Conservation (phyloP, 768 basidiomycete genomes). For the Boletus rubroflammeus region DNA sequence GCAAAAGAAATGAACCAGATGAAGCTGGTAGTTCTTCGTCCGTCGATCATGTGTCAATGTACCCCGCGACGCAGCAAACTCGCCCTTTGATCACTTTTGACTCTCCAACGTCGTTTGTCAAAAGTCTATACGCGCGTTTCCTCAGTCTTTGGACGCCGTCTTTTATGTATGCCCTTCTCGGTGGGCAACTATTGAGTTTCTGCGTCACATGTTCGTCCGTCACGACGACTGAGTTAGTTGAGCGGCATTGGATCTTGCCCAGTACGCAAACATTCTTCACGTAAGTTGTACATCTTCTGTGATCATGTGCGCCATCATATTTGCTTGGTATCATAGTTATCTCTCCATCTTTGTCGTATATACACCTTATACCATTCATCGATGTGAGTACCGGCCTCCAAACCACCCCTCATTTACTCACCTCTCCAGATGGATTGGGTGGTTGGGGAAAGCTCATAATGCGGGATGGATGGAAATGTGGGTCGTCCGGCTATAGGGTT, state of each 20-base stretch:
- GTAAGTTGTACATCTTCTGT: conserved; percentile 40
- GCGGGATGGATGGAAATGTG: conserved; percentile 89
- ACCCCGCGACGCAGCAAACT: not conserved
- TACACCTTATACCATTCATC: conserved; percentile 87
- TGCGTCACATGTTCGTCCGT: conserved; percentile 36
- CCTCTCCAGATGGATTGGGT: conserved; percentile 60
- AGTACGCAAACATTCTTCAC: conserved; percentile 79
- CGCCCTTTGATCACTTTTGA: conserved; percentile 19
- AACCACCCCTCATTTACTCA: not conserved
- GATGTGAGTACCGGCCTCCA: conserved; percentile 49
- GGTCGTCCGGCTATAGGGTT: conserved; percentile 18
- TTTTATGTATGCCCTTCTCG: conserved; percentile 26
- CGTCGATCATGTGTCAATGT: not conserved
- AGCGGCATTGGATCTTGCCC: conserved; percentile 64
- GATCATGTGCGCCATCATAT: not conserved
- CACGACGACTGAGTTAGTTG: conserved; percentile 72
- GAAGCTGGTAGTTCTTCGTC: conserved; percentile 1
- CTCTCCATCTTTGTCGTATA: conserved; percentile 66
- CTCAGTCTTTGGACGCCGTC: conserved; percentile 29
- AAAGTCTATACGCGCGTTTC: conserved; percentile 19
- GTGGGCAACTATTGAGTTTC: conserved; percentile 27
- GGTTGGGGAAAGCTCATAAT: conserved; percentile 74
- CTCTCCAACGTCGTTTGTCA: conserved; percentile 17
- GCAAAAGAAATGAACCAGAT: conserved; percentile 4
- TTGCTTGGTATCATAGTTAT: conserved; percentile 47